Conservation (phyloP, 441 rosid species). For the Pelargonium australe region DNA sequence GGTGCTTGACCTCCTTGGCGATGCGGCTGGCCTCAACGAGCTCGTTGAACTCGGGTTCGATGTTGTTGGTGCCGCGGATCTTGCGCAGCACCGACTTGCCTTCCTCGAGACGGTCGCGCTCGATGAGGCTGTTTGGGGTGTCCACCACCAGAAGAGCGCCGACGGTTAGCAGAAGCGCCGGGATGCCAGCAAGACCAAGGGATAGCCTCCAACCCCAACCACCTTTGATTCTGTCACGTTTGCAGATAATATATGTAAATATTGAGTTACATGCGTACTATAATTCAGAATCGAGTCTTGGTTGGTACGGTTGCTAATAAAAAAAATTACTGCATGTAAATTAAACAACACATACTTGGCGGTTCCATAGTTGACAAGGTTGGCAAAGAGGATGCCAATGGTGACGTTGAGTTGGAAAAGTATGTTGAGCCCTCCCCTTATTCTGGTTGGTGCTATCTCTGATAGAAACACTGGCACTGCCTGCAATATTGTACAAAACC, state of each 20-base stretch:
- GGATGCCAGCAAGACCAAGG: constrained; percentile 45
- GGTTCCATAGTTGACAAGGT: constrained; percentile 43
- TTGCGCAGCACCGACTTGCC: constrained; percentile 39
- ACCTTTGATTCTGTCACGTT: not conserved
- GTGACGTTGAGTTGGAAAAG: constrained; percentile 60
- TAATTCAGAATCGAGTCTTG: no score
- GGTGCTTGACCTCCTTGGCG: constrained; percentile 22
- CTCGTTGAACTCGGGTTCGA: constrained; percentile 42
- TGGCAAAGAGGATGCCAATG: constrained; percentile 52
- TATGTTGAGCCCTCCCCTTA: constrained; percentile 59
- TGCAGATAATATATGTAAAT: no score
- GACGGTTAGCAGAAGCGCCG: constrained; percentile 38
- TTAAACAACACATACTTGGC: constrained; percentile 31
- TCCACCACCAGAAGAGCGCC: constrained; percentile 51
- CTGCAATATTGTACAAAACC: no score
- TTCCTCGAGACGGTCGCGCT: constrained; percentile 32
- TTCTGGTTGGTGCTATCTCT: constrained; percentile 46
- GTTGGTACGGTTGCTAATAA: no score
- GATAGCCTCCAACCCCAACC: constrained; percentile 49
- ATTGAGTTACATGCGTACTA: no score
- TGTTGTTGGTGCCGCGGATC: constrained; percentile 49
- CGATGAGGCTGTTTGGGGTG: constrained; percentile 63
- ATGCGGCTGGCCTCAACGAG: constrained; percentile 41
- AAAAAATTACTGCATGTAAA: no score
- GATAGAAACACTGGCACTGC: not conserved